Evolutionary conservation across 2,329 filamentous ascomycete species (phyloP).

Genomic region (Paracorniculantispora psalliotae): DNA sequence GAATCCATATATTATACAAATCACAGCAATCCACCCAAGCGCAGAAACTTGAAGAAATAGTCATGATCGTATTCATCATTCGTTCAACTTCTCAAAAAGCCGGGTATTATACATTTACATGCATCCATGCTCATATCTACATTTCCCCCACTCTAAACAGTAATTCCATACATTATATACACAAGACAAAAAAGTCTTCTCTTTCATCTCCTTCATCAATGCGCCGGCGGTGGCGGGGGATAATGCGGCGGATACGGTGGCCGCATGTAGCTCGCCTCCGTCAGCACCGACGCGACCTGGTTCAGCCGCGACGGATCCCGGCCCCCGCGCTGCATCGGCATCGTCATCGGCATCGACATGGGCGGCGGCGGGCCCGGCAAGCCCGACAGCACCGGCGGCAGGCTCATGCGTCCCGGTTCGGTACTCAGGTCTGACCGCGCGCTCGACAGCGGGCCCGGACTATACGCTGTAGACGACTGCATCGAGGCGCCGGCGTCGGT

Average conservation of each 20-base stretch:
- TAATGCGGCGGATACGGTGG: slow-evolving; percentile 1
- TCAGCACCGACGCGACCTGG: slow-evolving; percentile 29
- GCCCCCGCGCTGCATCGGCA: slow-evolving; percentile 9
- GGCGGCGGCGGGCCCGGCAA: slow-evolving; percentile 4
- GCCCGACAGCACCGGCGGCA: slow-evolving; percentile 5
- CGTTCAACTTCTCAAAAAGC: background rate
- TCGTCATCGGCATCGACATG: no score
- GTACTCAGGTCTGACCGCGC: slow-evolving; percentile 12
- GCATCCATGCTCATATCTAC: background rate
- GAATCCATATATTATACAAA: no score
- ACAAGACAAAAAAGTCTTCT: background rate
- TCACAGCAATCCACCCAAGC: no score
- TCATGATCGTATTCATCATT: slow-evolving; percentile 1
- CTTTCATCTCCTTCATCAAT: background rate
- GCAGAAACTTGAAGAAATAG: background rate
- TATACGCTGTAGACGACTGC: slow-evolving; percentile 1
- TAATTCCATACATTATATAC: background rate
- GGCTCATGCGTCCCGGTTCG: slow-evolving; percentile 4
- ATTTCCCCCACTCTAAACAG: background rate
- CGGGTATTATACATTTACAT: background rate
- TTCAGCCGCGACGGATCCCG: slow-evolving; percentile 26
- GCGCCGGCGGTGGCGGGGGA: slow-evolving; percentile 11
- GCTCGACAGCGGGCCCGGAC: slow-evolving; percentile 14
- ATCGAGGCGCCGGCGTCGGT: slow-evolving; percentile 12
- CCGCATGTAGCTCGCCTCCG: slow-evolving; percentile 11